phyloP scores from a whole-genome alignment of 139 green algal genomes.

The Limnomonas spitsbergensis region DNA sequence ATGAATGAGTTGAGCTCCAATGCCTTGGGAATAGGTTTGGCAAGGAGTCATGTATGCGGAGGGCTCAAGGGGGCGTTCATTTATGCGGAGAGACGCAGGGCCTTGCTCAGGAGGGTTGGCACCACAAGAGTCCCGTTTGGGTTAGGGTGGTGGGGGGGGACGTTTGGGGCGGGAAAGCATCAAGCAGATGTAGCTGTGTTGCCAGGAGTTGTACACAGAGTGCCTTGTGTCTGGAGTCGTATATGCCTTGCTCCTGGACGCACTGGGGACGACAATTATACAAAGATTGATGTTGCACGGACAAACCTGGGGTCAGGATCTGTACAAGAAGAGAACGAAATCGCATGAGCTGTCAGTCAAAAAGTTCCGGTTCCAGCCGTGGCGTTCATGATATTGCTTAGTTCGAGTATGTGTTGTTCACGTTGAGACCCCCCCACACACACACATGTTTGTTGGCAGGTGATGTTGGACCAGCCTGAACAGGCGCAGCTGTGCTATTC shows the following conservation, averaged over 20 bases:
- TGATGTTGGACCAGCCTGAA: not conserved
- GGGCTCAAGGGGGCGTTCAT: not conserved
- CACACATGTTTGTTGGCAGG: not conserved
- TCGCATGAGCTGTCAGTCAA: not conserved
- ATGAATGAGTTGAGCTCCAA: not conserved
- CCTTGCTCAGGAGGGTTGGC: not conserved
- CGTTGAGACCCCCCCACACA: not conserved
- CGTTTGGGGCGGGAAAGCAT: too few relatives aligned
- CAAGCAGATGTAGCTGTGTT: too few relatives aligned
- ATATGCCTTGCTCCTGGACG: too few relatives aligned
- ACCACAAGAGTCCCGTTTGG: not conserved
- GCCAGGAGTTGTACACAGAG: too few relatives aligned
- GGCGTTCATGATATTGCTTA: not conserved
- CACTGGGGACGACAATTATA: too few relatives aligned
- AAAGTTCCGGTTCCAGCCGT: not conserved
- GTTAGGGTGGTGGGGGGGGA: too few relatives aligned
- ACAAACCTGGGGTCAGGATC: too few relatives aligned
- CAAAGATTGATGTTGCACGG: too few relatives aligned
- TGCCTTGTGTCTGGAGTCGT: too few relatives aligned
- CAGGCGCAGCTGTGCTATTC: slow-evolving; percentile 1
- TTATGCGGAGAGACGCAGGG: not conserved
- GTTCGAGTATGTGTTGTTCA: not conserved
- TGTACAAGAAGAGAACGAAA: too few relatives aligned
- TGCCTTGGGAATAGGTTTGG: not conserved
- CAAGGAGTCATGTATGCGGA: not conserved